Base-by-base conservation (phyloP, 1,284 basidiomycete genomes). In the Trametes pubescens region DNA sequence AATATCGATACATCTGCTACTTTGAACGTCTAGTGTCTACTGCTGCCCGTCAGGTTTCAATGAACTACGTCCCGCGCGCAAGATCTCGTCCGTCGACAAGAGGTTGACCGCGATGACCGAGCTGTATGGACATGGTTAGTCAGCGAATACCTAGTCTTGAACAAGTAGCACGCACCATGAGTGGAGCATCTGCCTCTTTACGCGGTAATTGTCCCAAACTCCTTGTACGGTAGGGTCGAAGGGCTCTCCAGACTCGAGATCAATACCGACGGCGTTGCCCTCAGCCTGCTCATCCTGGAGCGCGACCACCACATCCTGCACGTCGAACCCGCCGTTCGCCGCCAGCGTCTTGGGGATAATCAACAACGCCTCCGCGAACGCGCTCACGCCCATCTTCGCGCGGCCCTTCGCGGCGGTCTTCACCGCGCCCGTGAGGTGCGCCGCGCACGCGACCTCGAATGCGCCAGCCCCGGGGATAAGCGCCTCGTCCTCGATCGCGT, bases 181-280 rank as follows among this genome's bases (percentile, higher is more conserved):
- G 76, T 99, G 97, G 62, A 99, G 81, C 95, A 99, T 98, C 75
- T 99, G 98, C 67, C 97, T 85, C 83, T 99, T 99, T 66, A 99
- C 98, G 65, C 98, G 85, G 78, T 98, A 99, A 80, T 99, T 99
- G 79, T 99, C 98, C 96, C 97, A 99, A 21, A 99, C 90, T 44
- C 98, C 98, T 74, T 95, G 92, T 4, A 94, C 90, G 16, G 94
- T 92, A 7, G 98, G 97, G 75, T 99, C 97, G 75, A 98, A 94
- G 4, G 97, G 96, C 77, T 99, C 96, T 62, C 98, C 98, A 34
- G 95, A 94, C 75, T 95, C 84, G 47, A 99, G 83, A 78, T 99
- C 94, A 67, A 99, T 79, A 29, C 98, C 98, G 65, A 98, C 96
- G 44, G 87, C 81, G 69, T 94, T 94, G 32, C 95, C 96, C 68